Evolutionary conservation across 1,284 basidiomycete genomes (phyloP).

Genomic region (Moesziomyces globuligerus): DNA sequence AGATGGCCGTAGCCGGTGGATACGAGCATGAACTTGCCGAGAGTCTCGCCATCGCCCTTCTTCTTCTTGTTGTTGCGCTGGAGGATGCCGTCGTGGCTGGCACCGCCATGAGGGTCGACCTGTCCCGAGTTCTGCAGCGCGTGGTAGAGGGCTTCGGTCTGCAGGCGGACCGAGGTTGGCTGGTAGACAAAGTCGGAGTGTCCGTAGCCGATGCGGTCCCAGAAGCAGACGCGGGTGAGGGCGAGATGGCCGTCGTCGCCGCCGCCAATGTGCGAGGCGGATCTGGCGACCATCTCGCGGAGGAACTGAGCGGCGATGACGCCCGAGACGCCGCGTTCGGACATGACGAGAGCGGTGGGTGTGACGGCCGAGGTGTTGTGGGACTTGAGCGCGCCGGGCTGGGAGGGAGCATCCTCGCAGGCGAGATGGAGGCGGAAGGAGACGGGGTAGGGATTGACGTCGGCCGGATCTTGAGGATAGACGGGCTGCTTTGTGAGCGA

Average conservation of each 20-base stretch:
- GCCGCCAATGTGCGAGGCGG: constrained; percentile 4
- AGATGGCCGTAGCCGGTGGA: constrained; percentile 52
- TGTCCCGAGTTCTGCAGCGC: constrained; percentile 30
- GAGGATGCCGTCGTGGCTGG: not conserved
- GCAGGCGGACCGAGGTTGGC: constrained; percentile 27
- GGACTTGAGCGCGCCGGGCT: constrained; percentile 12
- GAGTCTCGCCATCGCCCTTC: constrained; percentile 7
- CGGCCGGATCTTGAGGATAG: constrained; percentile 36
- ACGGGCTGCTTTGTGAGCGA: constrained; percentile 34
- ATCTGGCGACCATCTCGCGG: constrained; percentile 48
- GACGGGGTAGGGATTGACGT: constrained; percentile 34
- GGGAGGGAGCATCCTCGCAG: constrained; percentile 40
- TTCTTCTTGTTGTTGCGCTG: constrained; percentile 10
- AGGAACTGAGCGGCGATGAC: constrained; percentile 46
- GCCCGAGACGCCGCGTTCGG: constrained; percentile 50
- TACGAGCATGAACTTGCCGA: constrained; percentile 52
- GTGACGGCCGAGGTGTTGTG: constrained; percentile 7
- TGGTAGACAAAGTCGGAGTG: constrained; percentile 50
- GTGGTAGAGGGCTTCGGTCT: constrained; percentile 38
- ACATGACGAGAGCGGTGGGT: constrained; percentile 56
- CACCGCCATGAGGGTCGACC: constrained; percentile 11
- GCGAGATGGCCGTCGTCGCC: constrained; percentile 52
- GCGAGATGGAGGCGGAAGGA: constrained; percentile 50
- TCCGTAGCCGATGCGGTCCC: constrained; percentile 53
- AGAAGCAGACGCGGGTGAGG: constrained; percentile 48